Conservation (phyloP, 306 rosid species). For the Trichosanthes cucumerina region DNA sequence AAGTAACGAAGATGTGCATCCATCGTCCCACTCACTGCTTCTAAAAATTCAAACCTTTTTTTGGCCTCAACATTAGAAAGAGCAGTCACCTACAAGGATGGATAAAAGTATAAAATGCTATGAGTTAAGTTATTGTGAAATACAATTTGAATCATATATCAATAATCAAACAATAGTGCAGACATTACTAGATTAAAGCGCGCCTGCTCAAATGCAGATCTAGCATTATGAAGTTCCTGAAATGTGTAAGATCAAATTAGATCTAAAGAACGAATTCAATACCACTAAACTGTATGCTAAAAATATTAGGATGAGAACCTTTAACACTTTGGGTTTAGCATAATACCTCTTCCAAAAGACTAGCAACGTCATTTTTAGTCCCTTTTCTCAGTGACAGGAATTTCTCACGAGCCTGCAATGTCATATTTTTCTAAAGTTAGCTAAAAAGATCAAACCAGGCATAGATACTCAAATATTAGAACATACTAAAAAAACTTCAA, state of each 20-base stretch:
- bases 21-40: constrained; percentile 99
- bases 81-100: constrained; percentile 66
- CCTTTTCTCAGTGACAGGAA: constrained; percentile 90
- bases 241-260: constrained; percentile 25
- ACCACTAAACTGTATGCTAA: neutral
- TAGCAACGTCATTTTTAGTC: constrained; percentile 72
- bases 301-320: neutral
- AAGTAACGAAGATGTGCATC: constrained; percentile 99
- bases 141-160: neutral
- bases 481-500: neutral
- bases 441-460: neutral
- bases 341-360: constrained; percentile 75
- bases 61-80: constrained; percentile 94
- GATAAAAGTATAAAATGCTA: neutral
- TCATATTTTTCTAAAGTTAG: neutral
- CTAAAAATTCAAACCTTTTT: constrained; percentile 95
- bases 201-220: constrained; percentile 93
- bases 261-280: constrained; percentile 6
- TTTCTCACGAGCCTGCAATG: constrained; percentile 83
- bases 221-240: constrained; percentile 91
- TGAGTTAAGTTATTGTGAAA: constrained; percentile 12
- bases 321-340: constrained; percentile 1
- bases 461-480: neutral
- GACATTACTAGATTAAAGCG: constrained; percentile 78
- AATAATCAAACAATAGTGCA: neutral